Base-by-base conservation (phyloP, 139 green algal species). In the Nannochloris sp. region DNA sequence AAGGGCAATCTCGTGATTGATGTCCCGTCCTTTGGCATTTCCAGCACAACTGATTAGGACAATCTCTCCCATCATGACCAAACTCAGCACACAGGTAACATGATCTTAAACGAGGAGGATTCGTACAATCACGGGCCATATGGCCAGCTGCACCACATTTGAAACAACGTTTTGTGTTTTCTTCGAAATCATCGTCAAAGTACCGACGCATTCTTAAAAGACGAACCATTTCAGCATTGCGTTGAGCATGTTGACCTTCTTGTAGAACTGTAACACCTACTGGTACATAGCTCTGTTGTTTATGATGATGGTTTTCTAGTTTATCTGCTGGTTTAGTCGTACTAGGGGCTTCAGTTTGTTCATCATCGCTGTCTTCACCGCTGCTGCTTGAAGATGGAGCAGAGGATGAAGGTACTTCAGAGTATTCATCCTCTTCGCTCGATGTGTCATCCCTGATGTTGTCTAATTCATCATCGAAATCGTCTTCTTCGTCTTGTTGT, bases 41-140 rank as follows among this genome's bases (percentile, higher is more conserved):
- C 58, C 73, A 88, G 61, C 83, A 89, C 42, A 80, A 30, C 23
- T 42, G 61, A 68, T 82, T 84, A 19, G 84, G 84, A 65, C 86
- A 92, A 47, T 85, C 68, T 3, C 62, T 14, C 7, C 66, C 64
- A 3, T 73, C 56, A 60, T 86, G 79, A 5, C 77, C 80, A 33
- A 85, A 77, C 45, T 86, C 69, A 30, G 81, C 84, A 68, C 86
- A 92, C 44, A 91, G 64, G 64, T 78, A 77, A 70, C 86, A 92
- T 6, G 86, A 76, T 37, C 66, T 60, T 54, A 74, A 32, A 15
- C 60, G 61, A 14, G 53, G 66, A 23, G 64, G 56, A 9, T 77
- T 67, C 6, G 69, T 42, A 63, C 80, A 87, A 42, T 85, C 68
- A 19, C 55, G 53, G 24, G 75, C 67, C 63, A 79, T 68, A 58